These are phyloP conservation scores for Pseudopithomyces maydicus DNA, from an alignment of 2,329 filamentous ascomycete genomes.

Conservation along the genomic window DNA sequence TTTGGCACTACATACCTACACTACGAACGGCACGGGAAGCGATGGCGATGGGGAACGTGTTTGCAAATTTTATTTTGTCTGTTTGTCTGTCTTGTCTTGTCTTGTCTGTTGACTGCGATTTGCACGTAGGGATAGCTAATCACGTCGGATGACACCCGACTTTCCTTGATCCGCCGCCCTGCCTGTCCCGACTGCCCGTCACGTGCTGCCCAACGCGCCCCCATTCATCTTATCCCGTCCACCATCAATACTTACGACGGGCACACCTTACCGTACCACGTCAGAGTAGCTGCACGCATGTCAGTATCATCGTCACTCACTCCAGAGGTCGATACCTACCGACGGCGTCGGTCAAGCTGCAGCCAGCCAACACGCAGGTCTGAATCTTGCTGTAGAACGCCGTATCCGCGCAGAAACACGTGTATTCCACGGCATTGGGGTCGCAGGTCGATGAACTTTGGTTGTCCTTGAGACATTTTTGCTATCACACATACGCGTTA, in stretches of 20 bases:
- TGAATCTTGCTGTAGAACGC: constrained; percentile 12
- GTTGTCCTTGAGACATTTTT: constrained; percentile 15
- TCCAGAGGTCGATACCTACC: constrained; percentile 6
- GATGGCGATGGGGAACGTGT: background rate
- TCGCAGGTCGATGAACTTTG: constrained; percentile 10
- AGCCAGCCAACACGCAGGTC: constrained; percentile 9
- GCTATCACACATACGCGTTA: constrained; percentile 11
- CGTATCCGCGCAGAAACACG: constrained; percentile 20
- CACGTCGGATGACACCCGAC: background rate
- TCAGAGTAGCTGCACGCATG: constrained; percentile 7
- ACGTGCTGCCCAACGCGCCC: constrained; percentile 12
- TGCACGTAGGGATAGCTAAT: constrained; percentile 1
- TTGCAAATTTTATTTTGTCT: background rate
- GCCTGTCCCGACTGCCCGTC: background rate
- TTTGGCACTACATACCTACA: background rate
- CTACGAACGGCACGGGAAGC: too few species aligned
- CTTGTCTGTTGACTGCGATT: too few species aligned
- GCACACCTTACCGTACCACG: constrained; percentile 11
- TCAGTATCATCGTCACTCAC: background rate
- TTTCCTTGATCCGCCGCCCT: background rate
- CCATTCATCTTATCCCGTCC: too few species aligned
- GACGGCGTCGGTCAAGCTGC: constrained; percentile 11
- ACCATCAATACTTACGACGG: background rate
- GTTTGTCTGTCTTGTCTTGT: too few species aligned
- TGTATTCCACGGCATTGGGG: constrained; percentile 7